phyloP scores from a whole-genome alignment of 257 asterid species.

The Mentha longifolia region DNA sequence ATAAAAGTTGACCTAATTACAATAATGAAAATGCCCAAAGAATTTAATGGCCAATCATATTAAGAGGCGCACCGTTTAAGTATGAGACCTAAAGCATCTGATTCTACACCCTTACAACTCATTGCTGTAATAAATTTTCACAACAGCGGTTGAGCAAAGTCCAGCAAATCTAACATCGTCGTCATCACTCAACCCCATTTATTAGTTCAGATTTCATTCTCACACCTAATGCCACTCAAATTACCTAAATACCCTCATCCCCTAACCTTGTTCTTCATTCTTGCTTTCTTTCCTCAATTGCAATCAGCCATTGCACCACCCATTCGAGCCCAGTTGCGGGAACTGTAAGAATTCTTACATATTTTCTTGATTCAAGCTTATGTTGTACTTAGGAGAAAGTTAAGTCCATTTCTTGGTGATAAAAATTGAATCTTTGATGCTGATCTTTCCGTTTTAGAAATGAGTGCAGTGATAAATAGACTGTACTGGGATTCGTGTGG shows the following conservation, averaged over 20 bases:
- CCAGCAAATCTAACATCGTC: neutral
- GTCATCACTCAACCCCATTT: constrained; percentile 12
- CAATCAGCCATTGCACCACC: constrained; percentile 17
- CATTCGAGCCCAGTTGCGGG: constrained; percentile 39
- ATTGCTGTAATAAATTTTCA: neutral
- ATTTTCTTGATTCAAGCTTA: constrained; percentile 27
- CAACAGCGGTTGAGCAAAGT: constrained; percentile 12
- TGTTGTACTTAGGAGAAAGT: constrained; percentile 12
- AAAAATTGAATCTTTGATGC: constrained; percentile 25
- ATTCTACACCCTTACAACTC: neutral
- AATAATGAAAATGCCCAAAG: too few species aligned
- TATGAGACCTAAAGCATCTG: constrained; percentile 7
- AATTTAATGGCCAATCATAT: constrained; percentile 15
- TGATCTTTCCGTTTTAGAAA: constrained; percentile 24
- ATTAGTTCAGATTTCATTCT: constrained; percentile 50
- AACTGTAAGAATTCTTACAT: constrained; percentile 44
- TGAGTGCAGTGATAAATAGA: constrained; percentile 44
- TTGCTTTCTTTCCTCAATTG: constrained; percentile 26
- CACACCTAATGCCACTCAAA: constrained; percentile 31
- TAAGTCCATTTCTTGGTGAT: constrained; percentile 43
- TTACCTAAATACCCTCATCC: constrained; percentile 43
- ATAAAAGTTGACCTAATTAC: neutral
- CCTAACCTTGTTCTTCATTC: constrained; percentile 30
- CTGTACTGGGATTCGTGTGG: constrained; percentile 40
- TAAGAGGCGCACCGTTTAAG: neutral